Evolutionary conservation across 2,329 filamentous ascomycete species (phyloP).

Genomic region (Curvularia verruculosa): DNA sequence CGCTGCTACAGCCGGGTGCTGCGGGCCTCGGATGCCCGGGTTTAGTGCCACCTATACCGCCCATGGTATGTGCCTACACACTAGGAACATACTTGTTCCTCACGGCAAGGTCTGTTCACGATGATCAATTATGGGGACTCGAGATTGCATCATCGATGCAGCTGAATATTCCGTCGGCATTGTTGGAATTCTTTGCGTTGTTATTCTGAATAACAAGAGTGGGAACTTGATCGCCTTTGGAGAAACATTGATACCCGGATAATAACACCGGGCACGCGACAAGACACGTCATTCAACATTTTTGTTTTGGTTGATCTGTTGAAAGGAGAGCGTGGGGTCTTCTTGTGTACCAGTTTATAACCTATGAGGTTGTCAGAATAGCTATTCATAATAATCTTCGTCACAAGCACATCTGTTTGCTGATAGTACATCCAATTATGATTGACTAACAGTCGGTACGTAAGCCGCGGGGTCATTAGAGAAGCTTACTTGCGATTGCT

Average conservation of each 20-base stretch:
- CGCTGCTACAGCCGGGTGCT: conserved; percentile 6
- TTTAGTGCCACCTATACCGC: too few relatives aligned
- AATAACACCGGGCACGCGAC: background rate
- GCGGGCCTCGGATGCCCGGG: conserved; percentile 2
- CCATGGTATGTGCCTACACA: too few relatives aligned
- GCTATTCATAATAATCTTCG: background rate
- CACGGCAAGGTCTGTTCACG: background rate
- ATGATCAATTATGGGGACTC: conserved; percentile 1
- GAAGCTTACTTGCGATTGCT: background rate
- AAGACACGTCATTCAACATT: background rate
- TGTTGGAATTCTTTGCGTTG: background rate
- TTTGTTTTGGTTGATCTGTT: background rate
- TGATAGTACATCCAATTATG: background rate
- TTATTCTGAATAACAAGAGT: background rate
- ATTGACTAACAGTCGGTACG: background rate
- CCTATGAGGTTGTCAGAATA: background rate
- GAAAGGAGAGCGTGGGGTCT: background rate
- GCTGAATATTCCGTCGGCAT: background rate
- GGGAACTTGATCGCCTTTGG: background rate
- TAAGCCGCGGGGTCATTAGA: background rate
- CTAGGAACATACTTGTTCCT: background rate
- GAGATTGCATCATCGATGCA: conserved; percentile 1
- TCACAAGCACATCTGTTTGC: background rate
- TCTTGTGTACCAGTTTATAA: background rate
- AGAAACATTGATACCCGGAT: background rate